Percentiles rank a stretch among this genome's conserved stretches.
These are phyloP conservation scores for Papilionanthe hybrid DNA, from an alignment of 116 monocot species.

Conservation along the genomic window DNA sequence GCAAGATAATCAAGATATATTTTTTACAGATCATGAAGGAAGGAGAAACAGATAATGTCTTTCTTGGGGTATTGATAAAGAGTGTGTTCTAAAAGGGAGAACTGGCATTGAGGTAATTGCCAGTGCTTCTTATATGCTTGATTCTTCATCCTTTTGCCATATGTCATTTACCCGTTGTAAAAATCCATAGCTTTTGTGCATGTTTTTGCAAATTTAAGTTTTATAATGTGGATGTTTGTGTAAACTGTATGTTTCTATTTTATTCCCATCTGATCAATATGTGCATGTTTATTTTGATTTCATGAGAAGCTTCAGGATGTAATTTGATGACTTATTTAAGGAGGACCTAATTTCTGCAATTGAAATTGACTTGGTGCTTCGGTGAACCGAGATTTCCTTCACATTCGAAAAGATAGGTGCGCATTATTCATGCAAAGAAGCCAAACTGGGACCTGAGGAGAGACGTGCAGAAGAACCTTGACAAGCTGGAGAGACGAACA, in stretches of 20 bases:
- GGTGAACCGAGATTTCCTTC: conserved; percentile 93
- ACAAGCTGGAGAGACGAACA: no score
- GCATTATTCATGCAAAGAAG: no score
- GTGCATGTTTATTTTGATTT: conserved; percentile 92
- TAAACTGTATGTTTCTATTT: not conserved
- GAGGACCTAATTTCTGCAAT: conserved; percentile 73
- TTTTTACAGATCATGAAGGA: conserved; percentile 97
- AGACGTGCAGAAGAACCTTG: no score
- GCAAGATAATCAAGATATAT: conserved; percentile 94
- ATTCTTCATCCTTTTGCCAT: not conserved
- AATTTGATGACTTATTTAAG: conserved; percentile 74
- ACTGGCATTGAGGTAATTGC: conserved; percentile 80
- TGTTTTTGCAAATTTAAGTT: not conserved
- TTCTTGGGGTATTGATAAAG: conserved; percentile 93
- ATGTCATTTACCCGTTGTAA: not conserved
- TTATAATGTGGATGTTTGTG: not conserved
- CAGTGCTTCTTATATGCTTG: not conserved
- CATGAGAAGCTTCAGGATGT: conserved; percentile 95
- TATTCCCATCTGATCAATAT: not conserved
- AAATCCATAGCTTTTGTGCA: not conserved
- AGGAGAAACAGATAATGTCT: conserved; percentile 86
- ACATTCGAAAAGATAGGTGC: conserved; percentile 77
- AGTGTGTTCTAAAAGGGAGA: conserved; percentile 79
- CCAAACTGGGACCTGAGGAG: no score
- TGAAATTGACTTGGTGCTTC: conserved; percentile 88